A percentile compares a stretch with the other conserved stretches of the same genome.
Conservation (phyloP, 1,139 yeast species). For the Suhomyces atakaporum region DNA sequence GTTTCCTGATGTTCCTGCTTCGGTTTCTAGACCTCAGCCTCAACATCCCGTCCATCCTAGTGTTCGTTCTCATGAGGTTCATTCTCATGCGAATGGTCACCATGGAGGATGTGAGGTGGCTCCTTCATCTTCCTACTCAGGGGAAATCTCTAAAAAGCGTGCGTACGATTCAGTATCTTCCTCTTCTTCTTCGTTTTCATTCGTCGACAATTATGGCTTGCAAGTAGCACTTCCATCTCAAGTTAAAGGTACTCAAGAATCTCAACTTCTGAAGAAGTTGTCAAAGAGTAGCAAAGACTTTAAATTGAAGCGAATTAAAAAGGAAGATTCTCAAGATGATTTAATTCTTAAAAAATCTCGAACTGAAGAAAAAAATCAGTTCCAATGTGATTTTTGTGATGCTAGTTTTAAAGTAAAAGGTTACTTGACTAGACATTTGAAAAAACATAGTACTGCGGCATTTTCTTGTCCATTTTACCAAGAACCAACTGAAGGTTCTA, state of each 20-base stretch:
- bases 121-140: conserved; percentile 3
- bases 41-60: background rate
- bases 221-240: conserved; percentile 3
- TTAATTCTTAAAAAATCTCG: conserved; percentile 1
- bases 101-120: background rate
- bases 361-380: conserved; percentile 12
- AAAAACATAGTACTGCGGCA: conserved; percentile 55
- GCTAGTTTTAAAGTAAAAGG: conserved; percentile 57
- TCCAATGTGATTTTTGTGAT: conserved; percentile 47
- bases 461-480: conserved; percentile 57
- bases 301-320: conserved; percentile 6
- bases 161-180: conserved; percentile 14
- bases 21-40: background rate
- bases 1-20: conserved; percentile 1
- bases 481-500: conserved; percentile 26
- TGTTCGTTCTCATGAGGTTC: background rate
- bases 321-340: conserved; percentile 1
- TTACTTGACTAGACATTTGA: conserved; percentile 56
- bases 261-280: conserved; percentile 6
- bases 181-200: conserved; percentile 2
- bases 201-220: conserved; percentile 6
- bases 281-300: conserved; percentile 10
- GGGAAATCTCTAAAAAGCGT: conserved; percentile 13
- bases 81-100: background rate
- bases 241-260: conserved; percentile 1